Evolutionary conservation across 1,139 yeast genomes (phyloP).

Genomic region (Lodderomyces orthopsilosis): DNA sequence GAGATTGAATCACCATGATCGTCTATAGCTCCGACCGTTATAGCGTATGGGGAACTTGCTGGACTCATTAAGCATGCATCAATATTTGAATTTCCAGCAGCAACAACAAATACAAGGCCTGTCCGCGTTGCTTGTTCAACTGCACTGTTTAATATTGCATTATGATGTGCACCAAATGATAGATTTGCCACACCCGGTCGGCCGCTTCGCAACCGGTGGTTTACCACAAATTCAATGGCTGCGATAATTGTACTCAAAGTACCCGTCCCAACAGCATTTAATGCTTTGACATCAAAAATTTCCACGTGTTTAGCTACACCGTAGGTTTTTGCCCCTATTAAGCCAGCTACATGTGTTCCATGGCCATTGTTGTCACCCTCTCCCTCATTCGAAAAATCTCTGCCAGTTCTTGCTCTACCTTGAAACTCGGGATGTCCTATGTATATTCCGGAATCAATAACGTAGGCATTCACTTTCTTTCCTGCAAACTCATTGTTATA

Average conservation of each 20-base stretch:
- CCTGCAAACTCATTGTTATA: conserved; percentile 27
- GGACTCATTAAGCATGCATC: conserved; percentile 86
- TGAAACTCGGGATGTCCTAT: conserved; percentile 62
- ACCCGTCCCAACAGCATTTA: conserved; percentile 63
- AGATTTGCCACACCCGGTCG: conserved; percentile 67
- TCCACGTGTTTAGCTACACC: conserved; percentile 76
- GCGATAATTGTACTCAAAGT: conserved; percentile 63
- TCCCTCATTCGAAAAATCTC: conserved; percentile 63
- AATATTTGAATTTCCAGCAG: conserved; percentile 80
- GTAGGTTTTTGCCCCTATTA: conserved; percentile 69
- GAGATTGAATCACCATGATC: conserved; percentile 69
- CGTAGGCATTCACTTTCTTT: conserved; percentile 62
- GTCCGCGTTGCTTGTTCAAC: conserved; percentile 65
- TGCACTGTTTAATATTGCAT: conserved; percentile 66
- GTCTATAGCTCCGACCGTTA: conserved; percentile 86
- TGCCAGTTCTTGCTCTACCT: conserved; percentile 57
- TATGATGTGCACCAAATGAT: conserved; percentile 72
- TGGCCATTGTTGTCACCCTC: conserved; percentile 68
- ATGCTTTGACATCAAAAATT: conserved; percentile 68
- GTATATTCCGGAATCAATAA: conserved; percentile 74
- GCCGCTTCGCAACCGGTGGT: conserved; percentile 46
- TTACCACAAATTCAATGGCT: conserved; percentile 70
- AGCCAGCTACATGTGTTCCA: conserved; percentile 88
- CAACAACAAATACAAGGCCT: conserved; percentile 76
- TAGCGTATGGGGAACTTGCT: conserved; percentile 66